Evolutionary conservation across 2,329 filamentous ascomycete genomes (phyloP), one percentile per base, ranked within the genome.

Genomic region (Ceratocystis colombiana): DNA sequence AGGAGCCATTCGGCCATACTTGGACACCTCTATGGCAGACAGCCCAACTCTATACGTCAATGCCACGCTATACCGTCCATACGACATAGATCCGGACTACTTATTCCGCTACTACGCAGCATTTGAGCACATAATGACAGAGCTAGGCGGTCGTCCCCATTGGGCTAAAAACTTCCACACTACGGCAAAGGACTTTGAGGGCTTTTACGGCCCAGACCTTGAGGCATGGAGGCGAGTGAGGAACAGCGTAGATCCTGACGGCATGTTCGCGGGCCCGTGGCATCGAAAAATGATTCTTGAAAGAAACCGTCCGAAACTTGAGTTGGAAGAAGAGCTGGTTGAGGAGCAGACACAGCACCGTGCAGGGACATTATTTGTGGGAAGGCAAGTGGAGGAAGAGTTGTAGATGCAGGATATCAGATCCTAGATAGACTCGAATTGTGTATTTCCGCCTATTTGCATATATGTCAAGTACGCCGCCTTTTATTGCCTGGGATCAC

Each of bases 201-300:
- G 75, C 1, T 84, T 89, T 74, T 95, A 94, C 73, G 87, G 87
- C 50, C 74, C 79, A n/a, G 78, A 86, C 61, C 78, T 95, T 67
- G 76, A 79, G 20, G 76, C 82, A 61, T 96, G 88, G 82, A 79
- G 88, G 50, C 77, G 79, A 33, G 80, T 95, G 5, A 81, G 91
- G 64, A 80, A 87, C 68, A 79, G 84, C 64, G 85, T 84, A 44
- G 90, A 96, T 72, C 87, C 88, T 0, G 84, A 91, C 68, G 90
- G 90, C 66, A 87, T 96, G 82, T 96, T 96, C 75, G 80, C 93
- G 15, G 93, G 93, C 1, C 86, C 91, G 62, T 99, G 93, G 93
- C 90, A 96, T 75, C 81, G 88, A 33, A 82, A 87, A 64, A 84
- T 84, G 71, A 77, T 96, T 22, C 73, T 85, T 53, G 75, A 74